Conservation (phyloP, 306 rosid species). For the Citrullus amarus region DNA sequence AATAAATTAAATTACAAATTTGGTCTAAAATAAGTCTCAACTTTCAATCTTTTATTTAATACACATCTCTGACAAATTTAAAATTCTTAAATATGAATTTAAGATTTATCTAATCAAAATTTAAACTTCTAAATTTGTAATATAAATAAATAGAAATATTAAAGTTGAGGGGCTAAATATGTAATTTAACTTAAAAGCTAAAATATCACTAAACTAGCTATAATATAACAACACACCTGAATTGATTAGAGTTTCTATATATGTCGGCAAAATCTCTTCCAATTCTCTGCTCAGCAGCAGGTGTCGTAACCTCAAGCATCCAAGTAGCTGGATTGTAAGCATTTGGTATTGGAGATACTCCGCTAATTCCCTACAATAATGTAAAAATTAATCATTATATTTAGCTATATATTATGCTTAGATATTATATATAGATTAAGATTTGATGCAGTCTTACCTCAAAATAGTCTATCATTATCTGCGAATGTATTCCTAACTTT, state of each 20-base stretch:
- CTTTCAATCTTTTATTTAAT: too few relatives aligned
- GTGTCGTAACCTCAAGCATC: slow-evolving; percentile 86
- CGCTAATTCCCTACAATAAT: slow-evolving; percentile 35
- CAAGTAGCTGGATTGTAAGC: slow-evolving; percentile 90
- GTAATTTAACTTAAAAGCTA: too few relatives aligned
- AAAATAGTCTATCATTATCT: slow-evolving; percentile 62
- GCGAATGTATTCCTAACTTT: slow-evolving; percentile 62
- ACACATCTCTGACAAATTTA: too few relatives aligned
- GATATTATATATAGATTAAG: too few relatives aligned
- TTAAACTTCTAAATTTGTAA: too few relatives aligned
- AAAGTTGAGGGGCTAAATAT: too few relatives aligned
- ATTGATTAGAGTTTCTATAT: slow-evolving; percentile 47
- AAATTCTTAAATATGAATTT: too few relatives aligned
- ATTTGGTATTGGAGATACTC: slow-evolving; percentile 41
- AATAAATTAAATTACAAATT: too few relatives aligned
- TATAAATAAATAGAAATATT: too few relatives aligned
- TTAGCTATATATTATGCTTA: too few relatives aligned
- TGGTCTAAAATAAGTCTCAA: too few relatives aligned
- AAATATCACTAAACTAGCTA: neutral
- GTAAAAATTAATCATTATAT: neutral
- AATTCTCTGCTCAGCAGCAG: slow-evolving; percentile 52
- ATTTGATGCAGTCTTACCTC: slow-evolving; percentile 32
- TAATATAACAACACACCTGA: slow-evolving; percentile 29
- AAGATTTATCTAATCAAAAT: too few relatives aligned
- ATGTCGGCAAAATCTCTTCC: slow-evolving; percentile 44